Percentiles rank a stretch among this genome's conserved stretches.
Evolutionary conservation across 1,284 basidiomycete species (phyloP).

Genomic region (Cryptococcus sp.): DNA sequence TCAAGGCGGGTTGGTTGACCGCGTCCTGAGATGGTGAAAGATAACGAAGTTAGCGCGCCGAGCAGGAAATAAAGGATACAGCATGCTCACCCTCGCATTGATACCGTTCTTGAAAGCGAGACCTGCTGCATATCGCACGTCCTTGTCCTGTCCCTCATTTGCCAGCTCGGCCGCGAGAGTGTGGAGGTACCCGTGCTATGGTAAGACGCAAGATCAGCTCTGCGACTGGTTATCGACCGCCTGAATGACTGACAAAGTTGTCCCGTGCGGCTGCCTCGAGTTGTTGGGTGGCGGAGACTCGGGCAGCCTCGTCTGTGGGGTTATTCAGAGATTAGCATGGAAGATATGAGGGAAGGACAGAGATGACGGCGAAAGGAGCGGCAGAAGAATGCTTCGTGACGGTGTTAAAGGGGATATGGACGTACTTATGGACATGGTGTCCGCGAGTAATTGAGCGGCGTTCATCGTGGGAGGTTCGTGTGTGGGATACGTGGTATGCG

Average conservation of each 20-base stretch:
- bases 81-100: constrained; percentile 73
- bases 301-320: constrained; percentile 71
- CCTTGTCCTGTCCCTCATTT: constrained; percentile 69
- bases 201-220: constrained; percentile 4
- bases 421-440: constrained; percentile 85
- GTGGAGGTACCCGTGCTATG: constrained; percentile 81
- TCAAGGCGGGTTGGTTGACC: constrained; percentile 72
- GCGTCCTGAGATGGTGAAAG: constrained; percentile 63
- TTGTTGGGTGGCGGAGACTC: constrained; percentile 83
- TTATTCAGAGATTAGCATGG: background rate
- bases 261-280: constrained; percentile 79
- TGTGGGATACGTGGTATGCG: constrained; percentile 3
- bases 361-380: background rate
- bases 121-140: constrained; percentile 90
- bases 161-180: constrained; percentile 81
- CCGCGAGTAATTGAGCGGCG: constrained; percentile 81
- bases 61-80: constrained; percentile 12
- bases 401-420: constrained; percentile 13
- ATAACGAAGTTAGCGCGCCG: background rate
- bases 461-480: constrained; percentile 65
- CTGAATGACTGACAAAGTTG: constrained; percentile 69
- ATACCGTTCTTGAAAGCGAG: constrained; percentile 96
- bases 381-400: no score
- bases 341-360: constrained; percentile 1
- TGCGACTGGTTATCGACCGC: no score